Evolutionary conservation across 306 rosid genomes (phyloP), one percentile per base, ranked within the genome.

Genomic region (Sechiopsis laciniata): DNA sequence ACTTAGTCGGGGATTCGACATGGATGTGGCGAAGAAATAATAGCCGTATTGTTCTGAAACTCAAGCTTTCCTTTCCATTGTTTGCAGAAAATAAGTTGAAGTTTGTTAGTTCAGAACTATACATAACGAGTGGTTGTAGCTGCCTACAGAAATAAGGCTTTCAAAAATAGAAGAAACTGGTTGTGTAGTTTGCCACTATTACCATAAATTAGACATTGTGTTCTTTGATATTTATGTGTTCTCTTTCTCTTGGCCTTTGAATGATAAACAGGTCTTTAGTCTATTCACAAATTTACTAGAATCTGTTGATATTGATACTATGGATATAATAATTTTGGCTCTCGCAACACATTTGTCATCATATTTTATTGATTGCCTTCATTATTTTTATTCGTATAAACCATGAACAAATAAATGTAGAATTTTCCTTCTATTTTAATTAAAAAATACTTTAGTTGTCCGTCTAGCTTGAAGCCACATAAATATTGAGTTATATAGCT

Each of bases 1-100:
- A 82, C 24, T 77, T 62, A 4, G 17, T 20, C 55, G 35, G 40
- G 10, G 56, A 48, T 68, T 68, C 21, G 19, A 45, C 19, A 6
- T 20, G 32, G 55, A 67, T 11, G 10, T 2, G 35, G 11, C 20
- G 55, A 67, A 46, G 19, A 67, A 65, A 65, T 64, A 10, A 10
- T 65, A 10, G 22, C 2, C 20, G 29, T 66, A 66, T 10, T 17
- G 55, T 10, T 17, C 54, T 37, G 50, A 65, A 17, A 65, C 53
- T 20, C 32, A 62, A 62, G 21, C 20, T 32, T 32, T 15, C 68
- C 21, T 61, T 62, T 29, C 16, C 48, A 32, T 62, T 62, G 2
- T 8, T 15, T 32, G n/a, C 68, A 32, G 68, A 62, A 14, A 62
- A 13, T 29, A 32, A 15, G 11, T 10, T 26, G 37, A 40, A 8